A percentile compares a stretch with the other conserved stretches of the same genome.
These are phyloP conservation scores for Jacaranda copaia DNA, from an alignment of 257 asterid genomes.

Conservation along the genomic window DNA sequence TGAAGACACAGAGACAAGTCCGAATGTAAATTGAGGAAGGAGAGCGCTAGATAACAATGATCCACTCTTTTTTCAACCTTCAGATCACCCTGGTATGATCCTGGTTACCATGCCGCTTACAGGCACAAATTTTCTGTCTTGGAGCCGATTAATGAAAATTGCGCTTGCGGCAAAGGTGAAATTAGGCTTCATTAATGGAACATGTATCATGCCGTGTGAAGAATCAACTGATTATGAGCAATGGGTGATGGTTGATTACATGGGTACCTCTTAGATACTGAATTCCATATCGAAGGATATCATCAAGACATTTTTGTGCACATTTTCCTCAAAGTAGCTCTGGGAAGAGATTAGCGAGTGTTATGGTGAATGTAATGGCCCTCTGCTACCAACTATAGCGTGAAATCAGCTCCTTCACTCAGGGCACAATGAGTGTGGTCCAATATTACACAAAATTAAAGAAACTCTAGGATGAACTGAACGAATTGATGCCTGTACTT, in stretches of 20 bases:
- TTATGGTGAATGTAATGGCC: not conserved
- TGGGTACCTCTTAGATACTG: not conserved
- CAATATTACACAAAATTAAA: not conserved
- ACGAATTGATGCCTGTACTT: not conserved
- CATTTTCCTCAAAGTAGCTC: not conserved
- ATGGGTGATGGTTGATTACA: not conserved
- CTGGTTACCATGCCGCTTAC: not conserved
- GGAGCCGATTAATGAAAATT: not conserved
- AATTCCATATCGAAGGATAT: not conserved
- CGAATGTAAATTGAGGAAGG: no score
- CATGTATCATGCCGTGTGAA: no score
- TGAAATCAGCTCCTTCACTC: not conserved
- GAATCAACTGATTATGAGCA: not conserved
- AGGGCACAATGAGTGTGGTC: not conserved
- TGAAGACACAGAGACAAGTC: no score
- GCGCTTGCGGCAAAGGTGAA: not conserved
- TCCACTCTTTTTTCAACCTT: no score
- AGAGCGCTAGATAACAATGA: no score
- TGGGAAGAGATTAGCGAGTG: not conserved
- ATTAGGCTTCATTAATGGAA: not conserved
- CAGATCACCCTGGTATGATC: not conserved
- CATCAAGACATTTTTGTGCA: not conserved
- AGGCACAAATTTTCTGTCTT: not conserved
- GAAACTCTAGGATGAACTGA: not conserved
- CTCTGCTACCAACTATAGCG: not conserved